These are phyloP conservation scores for Trichoderma polysporum DNA, from an alignment of 2,329 filamentous ascomycete species.

Conservation along the genomic window DNA sequence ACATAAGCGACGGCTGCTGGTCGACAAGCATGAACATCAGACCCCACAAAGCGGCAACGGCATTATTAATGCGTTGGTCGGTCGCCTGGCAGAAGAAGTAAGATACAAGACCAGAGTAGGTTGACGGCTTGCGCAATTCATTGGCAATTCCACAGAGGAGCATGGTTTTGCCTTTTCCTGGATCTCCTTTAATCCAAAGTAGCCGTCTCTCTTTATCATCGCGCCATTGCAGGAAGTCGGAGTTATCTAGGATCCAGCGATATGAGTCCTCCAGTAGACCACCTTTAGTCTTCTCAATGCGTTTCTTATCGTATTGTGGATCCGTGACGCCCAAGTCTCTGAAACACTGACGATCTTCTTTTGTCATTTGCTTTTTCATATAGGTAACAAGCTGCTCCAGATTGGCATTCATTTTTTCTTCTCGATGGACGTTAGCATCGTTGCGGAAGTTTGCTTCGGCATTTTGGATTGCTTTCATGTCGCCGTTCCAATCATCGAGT, in stretches of 20 bases:
- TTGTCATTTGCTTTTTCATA: conserved; percentile 20
- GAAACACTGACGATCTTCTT: conserved; percentile 26
- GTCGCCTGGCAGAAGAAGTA: conserved; percentile 46
- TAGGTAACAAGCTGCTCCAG: conserved; percentile 19
- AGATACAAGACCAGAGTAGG: conserved; percentile 16
- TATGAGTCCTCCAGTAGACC: conserved; percentile 35
- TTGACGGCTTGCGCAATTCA: conserved; percentile 19
- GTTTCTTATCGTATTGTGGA: conserved; percentile 35
- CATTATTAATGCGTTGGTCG: conserved; percentile 38
- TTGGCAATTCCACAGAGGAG: conserved; percentile 33
- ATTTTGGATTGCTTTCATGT: conserved; percentile 31
- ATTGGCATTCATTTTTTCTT: conserved; percentile 9
- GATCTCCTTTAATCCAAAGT: conserved; percentile 39
- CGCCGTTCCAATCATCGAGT: conserved; percentile 37
- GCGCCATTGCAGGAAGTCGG: conserved; percentile 30
- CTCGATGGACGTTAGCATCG: conserved; percentile 22
- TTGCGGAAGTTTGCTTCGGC: conserved; percentile 28
- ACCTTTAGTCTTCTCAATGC: conserved; percentile 38
- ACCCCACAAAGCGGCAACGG: conserved; percentile 42
- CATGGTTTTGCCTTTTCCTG: conserved; percentile 41
- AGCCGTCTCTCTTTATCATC: conserved; percentile 22
- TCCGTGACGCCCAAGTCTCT: conserved; percentile 31
- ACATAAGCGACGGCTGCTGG: conserved; percentile 34
- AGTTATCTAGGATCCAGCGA: conserved; percentile 36
- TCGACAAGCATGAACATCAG: conserved; percentile 42